A percentile compares a stretch with the other conserved stretches of the same genome.
Conservation (phyloP, 2,329 filamentous ascomycete genomes). For the Diaporthe vaccinii region DNA sequence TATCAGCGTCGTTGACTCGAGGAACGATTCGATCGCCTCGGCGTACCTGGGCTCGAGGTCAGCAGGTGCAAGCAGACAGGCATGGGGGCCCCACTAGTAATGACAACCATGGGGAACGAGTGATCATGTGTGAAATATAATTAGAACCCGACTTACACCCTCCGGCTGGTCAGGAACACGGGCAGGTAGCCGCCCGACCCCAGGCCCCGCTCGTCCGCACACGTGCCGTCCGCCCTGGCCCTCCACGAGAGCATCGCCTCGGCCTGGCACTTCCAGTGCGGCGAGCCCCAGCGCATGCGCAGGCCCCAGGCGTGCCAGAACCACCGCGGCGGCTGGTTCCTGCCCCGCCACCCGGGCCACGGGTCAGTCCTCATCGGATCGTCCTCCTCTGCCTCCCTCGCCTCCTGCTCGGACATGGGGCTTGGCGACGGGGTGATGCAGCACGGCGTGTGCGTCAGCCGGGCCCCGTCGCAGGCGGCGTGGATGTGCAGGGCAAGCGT, state of each 20-base stretch:
- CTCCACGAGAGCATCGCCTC: constrained; percentile 44
- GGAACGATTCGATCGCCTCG: constrained; percentile 44
- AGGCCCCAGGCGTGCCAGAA: constrained; percentile 45
- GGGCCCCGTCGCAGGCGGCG: constrained; percentile 18
- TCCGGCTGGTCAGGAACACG: constrained; percentile 45
- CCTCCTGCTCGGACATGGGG: neutral
- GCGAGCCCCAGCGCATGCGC: constrained; percentile 44
- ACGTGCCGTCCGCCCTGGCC: constrained; percentile 33
- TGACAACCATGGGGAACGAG: neutral
- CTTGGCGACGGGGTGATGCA: neutral
- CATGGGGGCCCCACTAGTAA: neutral
- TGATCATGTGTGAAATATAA: no score
- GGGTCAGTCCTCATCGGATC: constrained; percentile 39
- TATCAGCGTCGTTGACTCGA: constrained; percentile 45
- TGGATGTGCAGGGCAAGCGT: constrained; percentile 40
- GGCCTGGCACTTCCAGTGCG: constrained; percentile 47
- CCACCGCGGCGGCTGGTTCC: constrained; percentile 43
- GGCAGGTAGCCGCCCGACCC: constrained; percentile 40
- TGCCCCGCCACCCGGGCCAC: constrained; percentile 37
- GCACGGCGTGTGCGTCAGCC: constrained; percentile 36
- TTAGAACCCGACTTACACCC: constrained; percentile 42
- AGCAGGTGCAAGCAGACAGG: neutral
- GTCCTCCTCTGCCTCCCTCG: constrained; percentile 21
- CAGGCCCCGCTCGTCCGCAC: constrained; percentile 24
- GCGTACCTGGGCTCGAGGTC: constrained; percentile 39